Conservation (phyloP, 192 early-diverging fungal species). For the Rhizophagus clarus region DNA sequence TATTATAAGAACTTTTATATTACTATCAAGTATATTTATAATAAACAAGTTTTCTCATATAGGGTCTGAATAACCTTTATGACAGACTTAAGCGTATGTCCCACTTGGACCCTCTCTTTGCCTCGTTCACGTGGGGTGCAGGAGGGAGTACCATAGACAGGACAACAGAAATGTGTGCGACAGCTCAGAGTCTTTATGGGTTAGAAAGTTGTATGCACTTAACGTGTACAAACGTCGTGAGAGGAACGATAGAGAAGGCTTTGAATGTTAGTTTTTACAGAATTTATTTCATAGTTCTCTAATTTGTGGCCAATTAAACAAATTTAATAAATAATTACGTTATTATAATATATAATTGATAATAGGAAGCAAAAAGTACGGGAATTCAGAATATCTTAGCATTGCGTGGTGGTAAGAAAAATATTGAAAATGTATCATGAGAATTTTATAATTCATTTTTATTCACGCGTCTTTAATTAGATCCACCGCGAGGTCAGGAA, state of each 20-base stretch:
- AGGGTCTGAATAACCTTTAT: slow-evolving; percentile 88
- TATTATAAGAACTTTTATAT: background rate
- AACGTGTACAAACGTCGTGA: slow-evolving; percentile 98
- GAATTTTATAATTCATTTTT: background rate
- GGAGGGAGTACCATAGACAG: slow-evolving; percentile 86
- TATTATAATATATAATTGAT: background rate
- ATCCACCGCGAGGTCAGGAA: slow-evolving; percentile 83
- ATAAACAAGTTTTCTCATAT: background rate
- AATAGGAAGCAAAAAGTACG: slow-evolving; percentile 73
- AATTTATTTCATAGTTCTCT: too few species aligned
- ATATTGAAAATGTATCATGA: too few species aligned
- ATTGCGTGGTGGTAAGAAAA: slow-evolving; percentile 71
- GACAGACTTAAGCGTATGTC: slow-evolving; percentile 97
- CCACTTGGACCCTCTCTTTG: slow-evolving; percentile 83
- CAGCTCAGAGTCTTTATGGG: slow-evolving; percentile 88
- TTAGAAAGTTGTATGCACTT: slow-evolving; percentile 95
- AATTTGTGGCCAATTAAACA: background rate
- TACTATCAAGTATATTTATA: background rate
- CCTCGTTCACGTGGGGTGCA: slow-evolving; percentile 97
- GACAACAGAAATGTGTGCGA: slow-evolving; percentile 85
- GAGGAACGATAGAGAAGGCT: slow-evolving; percentile 79
- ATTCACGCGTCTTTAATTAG: background rate
- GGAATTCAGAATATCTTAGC: slow-evolving; percentile 96
- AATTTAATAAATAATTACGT: background rate
- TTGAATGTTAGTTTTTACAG: slow-evolving; percentile 50